Evolutionary conservation across 306 rosid species (phyloP).

Genomic region (Quercus ilex): DNA sequence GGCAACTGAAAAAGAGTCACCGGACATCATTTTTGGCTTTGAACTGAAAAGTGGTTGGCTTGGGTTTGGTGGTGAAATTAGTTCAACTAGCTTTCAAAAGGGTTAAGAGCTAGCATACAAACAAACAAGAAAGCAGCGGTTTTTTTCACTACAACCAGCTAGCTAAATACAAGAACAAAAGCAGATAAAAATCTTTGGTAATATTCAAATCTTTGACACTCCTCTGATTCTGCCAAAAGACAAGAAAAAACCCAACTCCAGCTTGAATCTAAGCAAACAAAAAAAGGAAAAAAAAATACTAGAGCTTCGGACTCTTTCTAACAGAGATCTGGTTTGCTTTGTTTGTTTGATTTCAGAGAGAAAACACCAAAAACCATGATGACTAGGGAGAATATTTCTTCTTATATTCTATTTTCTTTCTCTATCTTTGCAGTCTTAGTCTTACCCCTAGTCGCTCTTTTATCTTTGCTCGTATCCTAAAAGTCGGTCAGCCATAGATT

Average conservation of each 20-base stretch:
- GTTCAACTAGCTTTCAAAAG: constrained; percentile 45
- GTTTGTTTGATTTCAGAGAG: constrained; percentile 48
- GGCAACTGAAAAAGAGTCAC: constrained; percentile 64
- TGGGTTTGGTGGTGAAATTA: constrained; percentile 23
- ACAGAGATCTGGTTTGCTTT: constrained; percentile 39
- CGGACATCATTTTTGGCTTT: constrained; percentile 52
- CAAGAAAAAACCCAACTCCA: constrained; percentile 57
- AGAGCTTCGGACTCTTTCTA: constrained; percentile 27
- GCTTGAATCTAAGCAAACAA: constrained; percentile 42
- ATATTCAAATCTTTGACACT: constrained; percentile 28
- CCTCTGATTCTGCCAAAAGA: constrained; percentile 63
- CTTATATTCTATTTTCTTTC: constrained; percentile 14
- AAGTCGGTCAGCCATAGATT: constrained; percentile 67
- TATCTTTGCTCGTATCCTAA: constrained; percentile 46
- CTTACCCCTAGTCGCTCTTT: constrained; percentile 39
- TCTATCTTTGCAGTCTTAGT: constrained; percentile 21
- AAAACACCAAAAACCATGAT: constrained; percentile 60
- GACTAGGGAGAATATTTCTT: constrained; percentile 29
- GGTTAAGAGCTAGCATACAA: constrained; percentile 24
- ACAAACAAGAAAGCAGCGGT: constrained; percentile 50
- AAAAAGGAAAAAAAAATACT: constrained; percentile 24
- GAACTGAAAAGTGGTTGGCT: constrained; percentile 14
- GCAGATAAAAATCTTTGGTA: constrained; percentile 48
- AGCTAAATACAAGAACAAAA: constrained; percentile 32
- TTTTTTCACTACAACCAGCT: constrained; percentile 1